Base-by-base conservation (phyloP, 192 early-diverging fungal species). In the Podila minutissima region DNA sequence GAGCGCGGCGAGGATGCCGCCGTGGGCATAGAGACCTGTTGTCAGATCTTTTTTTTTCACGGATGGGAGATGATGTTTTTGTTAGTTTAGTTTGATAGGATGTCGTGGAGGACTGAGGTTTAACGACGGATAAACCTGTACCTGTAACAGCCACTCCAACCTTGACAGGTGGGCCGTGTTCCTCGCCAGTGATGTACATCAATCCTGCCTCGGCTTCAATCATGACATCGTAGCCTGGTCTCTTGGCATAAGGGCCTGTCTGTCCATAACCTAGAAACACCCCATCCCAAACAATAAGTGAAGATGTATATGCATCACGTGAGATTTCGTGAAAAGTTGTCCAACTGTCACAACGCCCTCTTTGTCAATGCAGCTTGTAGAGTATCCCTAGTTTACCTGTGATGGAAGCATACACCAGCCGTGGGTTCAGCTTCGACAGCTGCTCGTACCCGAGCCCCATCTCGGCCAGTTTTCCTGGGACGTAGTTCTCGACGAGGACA, bases 141-240 rank as follows among this genome's bases (percentile, higher is more conserved):
- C 93, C 94, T 59, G 95, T 97, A n/a, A 99, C 95, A 0, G 97
- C 97, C 1, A 99, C 97, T 48, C 97, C 97, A 2, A 97, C 94
- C 76, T 99, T 99, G 58, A 97, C 97, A 0, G 96, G 96, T 51
- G 85, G 57, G 0, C 96, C 92, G 72, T 89, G 81, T 28, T 87
- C 86, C 70, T 97, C 96, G 19, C 96, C 97, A 6, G 97, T 99
- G 46, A 99, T 99, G 75, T 97, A 91, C 96, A 99, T 99, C 32
- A 99, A 65, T 22, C 97, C 97, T 22, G 94, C 96, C 75, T 97
- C 95, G 9, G 91, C 94, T 83, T 95, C 92, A 46, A 93, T 89
- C 72, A 95, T 93, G 41, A 94, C 95, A 88, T 97, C 97, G 74
- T 98, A 97, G 8, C 97, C 97, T 8, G 96, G 89, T 59, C 88